A percentile compares a stretch with the other conserved stretches of the same genome.
Conservation (phyloP, 192 early-diverging fungal genomes). For the Thamnidium elegans region DNA sequence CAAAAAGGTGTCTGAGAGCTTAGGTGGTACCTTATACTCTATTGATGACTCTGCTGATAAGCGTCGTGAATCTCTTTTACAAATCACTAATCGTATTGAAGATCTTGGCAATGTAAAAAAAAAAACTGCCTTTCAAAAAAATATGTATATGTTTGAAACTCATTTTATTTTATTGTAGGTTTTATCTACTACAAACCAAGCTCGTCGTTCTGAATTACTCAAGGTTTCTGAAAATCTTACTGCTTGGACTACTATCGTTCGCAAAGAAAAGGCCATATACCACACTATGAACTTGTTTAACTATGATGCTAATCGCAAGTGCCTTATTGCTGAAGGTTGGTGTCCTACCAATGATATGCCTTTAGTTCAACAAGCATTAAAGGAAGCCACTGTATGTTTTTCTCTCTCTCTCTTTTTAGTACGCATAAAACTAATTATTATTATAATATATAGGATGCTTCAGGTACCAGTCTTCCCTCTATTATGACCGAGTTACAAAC, state of each 20-base stretch:
- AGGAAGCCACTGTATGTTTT: slow-evolving; percentile 60
- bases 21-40: slow-evolving; percentile 93
- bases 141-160: background rate
- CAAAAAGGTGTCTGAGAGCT: slow-evolving; percentile 88
- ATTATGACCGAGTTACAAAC: slow-evolving; percentile 87
- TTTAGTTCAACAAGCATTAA: slow-evolving; percentile 78
- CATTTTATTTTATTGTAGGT: slow-evolving; percentile 44
- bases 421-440: background rate
- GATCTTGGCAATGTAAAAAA: slow-evolving; percentile 66
- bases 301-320: slow-evolving; percentile 90
- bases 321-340: slow-evolving; percentile 98
- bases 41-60: slow-evolving; percentile 82
- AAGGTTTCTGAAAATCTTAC: slow-evolving; percentile 84
- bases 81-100: slow-evolving; percentile 83
- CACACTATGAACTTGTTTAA: slow-evolving; percentile 96
- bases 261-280: slow-evolving; percentile 98
- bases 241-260: slow-evolving; percentile 86
- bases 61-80: slow-evolving; percentile 76
- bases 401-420: background rate
- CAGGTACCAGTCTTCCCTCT: slow-evolving; percentile 86
- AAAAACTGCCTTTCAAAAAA: background rate
- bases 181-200: slow-evolving; percentile 80
- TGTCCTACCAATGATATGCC: slow-evolving; percentile 85
- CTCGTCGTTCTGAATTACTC: slow-evolving; percentile 79
- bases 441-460: slow-evolving; percentile 5